Conservation (phyloP, 164 flowering plant species). For the Magnolia kwangsiensis region DNA sequence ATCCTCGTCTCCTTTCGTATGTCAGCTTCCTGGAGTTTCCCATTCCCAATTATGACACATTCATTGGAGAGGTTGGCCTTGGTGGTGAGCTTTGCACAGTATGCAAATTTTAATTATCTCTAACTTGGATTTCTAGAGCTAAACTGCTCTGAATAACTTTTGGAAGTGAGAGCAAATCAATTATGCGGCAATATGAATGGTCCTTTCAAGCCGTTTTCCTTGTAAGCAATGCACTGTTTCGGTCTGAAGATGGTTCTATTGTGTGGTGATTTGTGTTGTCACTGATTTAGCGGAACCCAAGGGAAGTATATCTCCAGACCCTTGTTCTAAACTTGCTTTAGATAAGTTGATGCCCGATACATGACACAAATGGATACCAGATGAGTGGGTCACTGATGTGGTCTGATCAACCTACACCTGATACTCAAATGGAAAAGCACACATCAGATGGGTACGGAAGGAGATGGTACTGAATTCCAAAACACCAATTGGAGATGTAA, state of each 20-base stretch:
- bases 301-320: background rate
- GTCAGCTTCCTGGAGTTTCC: slow-evolving; percentile 83
- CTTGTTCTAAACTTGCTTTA: background rate
- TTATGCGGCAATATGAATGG: background rate
- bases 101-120: slow-evolving; percentile 15
- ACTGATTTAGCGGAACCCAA: background rate
- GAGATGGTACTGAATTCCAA: too few relatives aligned
- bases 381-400: background rate
- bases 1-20: background rate
- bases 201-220: background rate
- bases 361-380: too few relatives aligned
- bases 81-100: slow-evolving; percentile 92
- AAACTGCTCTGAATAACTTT: background rate
- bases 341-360: too few relatives aligned
- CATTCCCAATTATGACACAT: slow-evolving; percentile 70
- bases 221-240: too few relatives aligned
- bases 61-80: slow-evolving; percentile 93
- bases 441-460: too few relatives aligned
- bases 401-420: background rate
- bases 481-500: background rate
- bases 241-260: background rate
- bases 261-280: background rate
- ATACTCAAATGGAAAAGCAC: background rate
- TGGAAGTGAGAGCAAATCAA: background rate
- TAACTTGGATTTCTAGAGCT: background rate